Evolutionary conservation across 495 filamentous ascomycete genomes (phyloP).

Genomic region (Podospora sp.): DNA sequence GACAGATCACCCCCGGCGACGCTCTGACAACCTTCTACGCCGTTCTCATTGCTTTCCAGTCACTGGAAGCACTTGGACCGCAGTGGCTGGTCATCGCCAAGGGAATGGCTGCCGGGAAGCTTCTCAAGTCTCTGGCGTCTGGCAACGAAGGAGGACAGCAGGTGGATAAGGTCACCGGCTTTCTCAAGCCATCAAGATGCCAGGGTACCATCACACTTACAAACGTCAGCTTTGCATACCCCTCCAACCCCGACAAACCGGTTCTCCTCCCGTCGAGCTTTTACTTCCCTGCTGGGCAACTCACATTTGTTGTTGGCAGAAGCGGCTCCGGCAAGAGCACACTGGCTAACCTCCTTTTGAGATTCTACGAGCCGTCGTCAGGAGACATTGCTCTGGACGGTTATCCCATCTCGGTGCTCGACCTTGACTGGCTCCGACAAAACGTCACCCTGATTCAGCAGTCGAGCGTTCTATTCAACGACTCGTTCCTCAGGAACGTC

Average conservation of each 20-base stretch:
- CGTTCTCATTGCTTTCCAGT: constrained; percentile 73
- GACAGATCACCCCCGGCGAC: constrained; percentile 59
- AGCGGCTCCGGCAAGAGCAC: constrained; percentile 97
- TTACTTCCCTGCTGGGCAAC: constrained; percentile 70
- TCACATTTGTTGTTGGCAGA: constrained; percentile 80
- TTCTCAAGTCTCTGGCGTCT: constrained; percentile 51
- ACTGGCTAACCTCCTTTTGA: constrained; percentile 73
- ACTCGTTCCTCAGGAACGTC: constrained; percentile 78
- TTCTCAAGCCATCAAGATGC: constrained; percentile 40
- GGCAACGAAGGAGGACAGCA: constrained; percentile 20
- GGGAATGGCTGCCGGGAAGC: constrained; percentile 71
- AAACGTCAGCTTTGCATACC: constrained; percentile 82
- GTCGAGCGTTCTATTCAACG: constrained; percentile 79
- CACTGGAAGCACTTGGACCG: constrained; percentile 70
- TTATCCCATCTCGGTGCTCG: constrained; percentile 59
- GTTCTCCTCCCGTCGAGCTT: constrained; percentile 63
- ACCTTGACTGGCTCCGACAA: constrained; percentile 72
- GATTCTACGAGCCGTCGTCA: constrained; percentile 68
- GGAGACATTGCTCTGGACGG: constrained; percentile 76
- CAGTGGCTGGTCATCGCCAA: constrained; percentile 77
- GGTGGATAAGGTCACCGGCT: constrained; percentile 32
- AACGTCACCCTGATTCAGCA: constrained; percentile 87
- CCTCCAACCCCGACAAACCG: constrained; percentile 64
- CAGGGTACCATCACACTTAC: constrained; percentile 69
- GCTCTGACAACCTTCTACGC: constrained; percentile 87